Percentiles rank a stretch among this genome's conserved stretches.
These are phyloP conservation scores for Albatrellus ellisii DNA, from an alignment of 768 basidiomycete genomes.

Conservation along the genomic window DNA sequence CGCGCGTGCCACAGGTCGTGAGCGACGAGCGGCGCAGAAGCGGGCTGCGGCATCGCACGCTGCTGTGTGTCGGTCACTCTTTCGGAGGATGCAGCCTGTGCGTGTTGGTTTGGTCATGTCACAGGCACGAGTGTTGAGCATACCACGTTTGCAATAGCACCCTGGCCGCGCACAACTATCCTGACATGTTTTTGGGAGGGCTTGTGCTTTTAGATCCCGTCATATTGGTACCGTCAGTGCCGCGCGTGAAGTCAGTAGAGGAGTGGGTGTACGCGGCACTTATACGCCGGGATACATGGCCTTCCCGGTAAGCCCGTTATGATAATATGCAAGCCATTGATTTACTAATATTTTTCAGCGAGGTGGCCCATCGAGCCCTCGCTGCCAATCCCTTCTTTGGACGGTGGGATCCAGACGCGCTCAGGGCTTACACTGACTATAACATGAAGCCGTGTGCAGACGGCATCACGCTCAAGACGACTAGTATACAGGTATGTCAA, in stretches of 20 bases:
- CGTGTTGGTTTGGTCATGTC: slow-evolving; percentile 18
- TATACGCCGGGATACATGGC: slow-evolving; percentile 48
- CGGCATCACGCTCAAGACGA: slow-evolving; percentile 50
- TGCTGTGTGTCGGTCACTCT: slow-evolving; percentile 73
- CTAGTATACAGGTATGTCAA: slow-evolving; percentile 32
- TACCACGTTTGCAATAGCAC: slow-evolving; percentile 25
- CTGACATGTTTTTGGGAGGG: slow-evolving; percentile 52
- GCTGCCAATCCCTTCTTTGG: slow-evolving; percentile 49
- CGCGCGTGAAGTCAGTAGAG: not conserved
- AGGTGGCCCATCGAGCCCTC: slow-evolving; percentile 43
- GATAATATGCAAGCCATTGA: not conserved
- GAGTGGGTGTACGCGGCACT: slow-evolving; percentile 32
- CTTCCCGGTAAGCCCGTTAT: slow-evolving; percentile 32
- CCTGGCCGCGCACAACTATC: slow-evolving; percentile 51
- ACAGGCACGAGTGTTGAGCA: slow-evolving; percentile 1
- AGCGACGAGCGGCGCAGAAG: slow-evolving; percentile 26
- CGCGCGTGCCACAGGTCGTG: slow-evolving; percentile 31
- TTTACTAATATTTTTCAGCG: slow-evolving; percentile 23
- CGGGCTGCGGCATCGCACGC: slow-evolving; percentile 39
- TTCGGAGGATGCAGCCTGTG: slow-evolving; percentile 72
- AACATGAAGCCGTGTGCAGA: slow-evolving; percentile 30
- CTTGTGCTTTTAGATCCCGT: slow-evolving; percentile 76
- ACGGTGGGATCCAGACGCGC: slow-evolving; percentile 52
- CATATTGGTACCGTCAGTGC: slow-evolving; percentile 16
- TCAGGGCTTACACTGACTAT: slow-evolving; percentile 47